Percentiles rank a stretch among this genome's conserved stretches.
These are phyloP conservation scores for Stephania japonica DNA, from an alignment of 164 flowering plant genomes.

Conservation along the genomic window DNA sequence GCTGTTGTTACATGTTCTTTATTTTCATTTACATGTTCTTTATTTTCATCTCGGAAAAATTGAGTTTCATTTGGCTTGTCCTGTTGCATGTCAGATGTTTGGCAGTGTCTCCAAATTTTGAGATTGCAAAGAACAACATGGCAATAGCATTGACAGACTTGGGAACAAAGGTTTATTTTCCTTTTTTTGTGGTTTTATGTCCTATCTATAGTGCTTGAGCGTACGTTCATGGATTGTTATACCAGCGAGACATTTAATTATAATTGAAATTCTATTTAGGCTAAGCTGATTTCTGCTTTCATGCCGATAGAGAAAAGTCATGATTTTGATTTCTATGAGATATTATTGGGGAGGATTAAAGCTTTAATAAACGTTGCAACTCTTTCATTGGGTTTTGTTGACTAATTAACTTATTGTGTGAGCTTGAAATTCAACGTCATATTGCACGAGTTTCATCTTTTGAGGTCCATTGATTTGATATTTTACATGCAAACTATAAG, in stretches of 20 bases:
- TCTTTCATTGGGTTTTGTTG: no score
- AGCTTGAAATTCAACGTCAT: no score
- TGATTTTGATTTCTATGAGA: not conserved
- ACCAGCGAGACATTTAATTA: no score
- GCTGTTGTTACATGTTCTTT: not conserved
- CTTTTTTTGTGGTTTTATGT: not conserved
- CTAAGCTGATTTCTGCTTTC: not conserved
- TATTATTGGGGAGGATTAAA: not conserved
- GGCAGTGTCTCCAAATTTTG: conserved; percentile 94
- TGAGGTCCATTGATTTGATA: not conserved
- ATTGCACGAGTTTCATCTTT: not conserved
- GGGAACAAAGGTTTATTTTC: conserved; percentile 76
- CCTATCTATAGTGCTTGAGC: no score
- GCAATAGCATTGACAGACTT: conserved; percentile 98
- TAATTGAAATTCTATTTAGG: not conserved
- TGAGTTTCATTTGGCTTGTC: not conserved
- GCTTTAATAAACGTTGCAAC: no score
- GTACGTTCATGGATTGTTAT: no score
- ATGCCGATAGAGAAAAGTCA: not conserved
- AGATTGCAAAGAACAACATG: conserved; percentile 99
- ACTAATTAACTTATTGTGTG: no score
- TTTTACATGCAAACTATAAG: not conserved
- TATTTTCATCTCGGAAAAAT: not conserved
- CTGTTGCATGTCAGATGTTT: conserved; percentile 58
- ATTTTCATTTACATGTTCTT: no score